Evolutionary conservation across 768 basidiomycete species (phyloP), one percentile per base, ranked within the genome.

Genomic region (Mycena maculata): DNA sequence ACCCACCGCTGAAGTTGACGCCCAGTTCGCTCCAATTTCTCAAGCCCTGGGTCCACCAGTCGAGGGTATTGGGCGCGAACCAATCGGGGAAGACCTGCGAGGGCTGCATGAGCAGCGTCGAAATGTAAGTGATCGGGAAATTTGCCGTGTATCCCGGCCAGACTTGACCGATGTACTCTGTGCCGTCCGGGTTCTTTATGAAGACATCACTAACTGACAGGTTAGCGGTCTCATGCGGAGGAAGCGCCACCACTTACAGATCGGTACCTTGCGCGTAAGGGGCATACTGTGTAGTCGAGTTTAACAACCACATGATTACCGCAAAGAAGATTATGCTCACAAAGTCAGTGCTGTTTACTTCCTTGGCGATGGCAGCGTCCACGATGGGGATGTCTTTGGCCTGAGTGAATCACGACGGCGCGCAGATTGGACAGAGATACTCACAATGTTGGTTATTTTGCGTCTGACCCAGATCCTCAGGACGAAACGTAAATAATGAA

Each of bases 91-190:
- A 90, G 31, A 82, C 84, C 86, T 36, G 33, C 33, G 33, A 7
- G 33, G 33, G 33, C 6, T 36, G 33, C 33, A 13, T 36, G 33
- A n/a, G n/a, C n/a, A n/a, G n/a, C n/a, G n/a, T n/a, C n/a, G n/a
- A n/a, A n/a, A n/a, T n/a, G n/a, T n/a, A n/a, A n/a, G n/a, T n/a
- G n/a, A n/a, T n/a, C n/a, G n/a, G n/a, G n/a, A n/a, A n/a, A n/a
- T n/a, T 20, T 38, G 88, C 90, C 9, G 90, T 89, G 76, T 87
- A 90, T 25, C 92, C 91, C 18, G 92, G 91, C 92, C 90, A 93
- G 11, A 92, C 92, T 73, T 89, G 84, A 13, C 93, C 93, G 1
- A 92, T 74, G 75, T 91, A 93, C 71, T 89, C 85, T 39, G 88
- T 84, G 0, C 88, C 89, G 71, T 94, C 89, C 0, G 89, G 89